Percentiles rank a stretch among this genome's conserved stretches.
phyloP scores from a whole-genome alignment of 805 yeast genomes.

The Candida anglica region DNA sequence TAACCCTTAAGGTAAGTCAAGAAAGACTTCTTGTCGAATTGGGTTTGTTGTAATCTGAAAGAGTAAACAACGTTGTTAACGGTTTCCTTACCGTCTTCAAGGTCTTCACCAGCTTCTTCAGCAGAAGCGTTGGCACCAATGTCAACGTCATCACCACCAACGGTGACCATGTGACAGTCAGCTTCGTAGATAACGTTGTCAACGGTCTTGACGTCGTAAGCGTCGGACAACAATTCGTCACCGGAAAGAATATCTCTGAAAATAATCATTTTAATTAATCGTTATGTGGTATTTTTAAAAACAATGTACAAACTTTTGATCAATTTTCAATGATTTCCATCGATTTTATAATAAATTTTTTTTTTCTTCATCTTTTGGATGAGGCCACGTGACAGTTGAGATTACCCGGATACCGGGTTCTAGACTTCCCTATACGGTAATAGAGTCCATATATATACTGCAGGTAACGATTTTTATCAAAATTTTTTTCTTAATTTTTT shows the following conservation, averaged over 20 bases:
- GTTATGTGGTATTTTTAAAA: too few relatives aligned
- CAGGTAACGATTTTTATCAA: too few relatives aligned
- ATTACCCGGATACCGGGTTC: conserved; percentile 8
- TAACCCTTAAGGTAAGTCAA: conserved; percentile 95
- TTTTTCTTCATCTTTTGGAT: background rate
- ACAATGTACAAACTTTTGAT: too few relatives aligned
- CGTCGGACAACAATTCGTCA: conserved; percentile 96
- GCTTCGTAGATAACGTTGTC: conserved; percentile 95
- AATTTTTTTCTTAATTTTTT: too few relatives aligned
- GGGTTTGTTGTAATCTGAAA: conserved; percentile 94
- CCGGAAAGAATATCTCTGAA: conserved; percentile 77
- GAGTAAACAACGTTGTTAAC: conserved; percentile 99
- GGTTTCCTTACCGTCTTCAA: conserved; percentile 81
- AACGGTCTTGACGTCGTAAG: conserved; percentile 85
- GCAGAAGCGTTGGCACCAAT: conserved; percentile 99
- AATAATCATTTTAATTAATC: conserved; percentile 35
- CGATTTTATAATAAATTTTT: conserved; percentile 1
- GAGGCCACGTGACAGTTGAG: background rate
- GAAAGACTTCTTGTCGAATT: conserved; percentile 97
- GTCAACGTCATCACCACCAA: conserved; percentile 89
- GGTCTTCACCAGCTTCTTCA: conserved; percentile 82
- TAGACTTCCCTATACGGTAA: conserved; percentile 10
- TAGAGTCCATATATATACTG: too few relatives aligned
- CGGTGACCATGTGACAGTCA: conserved; percentile 88
- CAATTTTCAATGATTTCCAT: conserved; percentile 1